phyloP scores from a whole-genome alignment of 208 protist species.

The Naegleria gruberi region DNA sequence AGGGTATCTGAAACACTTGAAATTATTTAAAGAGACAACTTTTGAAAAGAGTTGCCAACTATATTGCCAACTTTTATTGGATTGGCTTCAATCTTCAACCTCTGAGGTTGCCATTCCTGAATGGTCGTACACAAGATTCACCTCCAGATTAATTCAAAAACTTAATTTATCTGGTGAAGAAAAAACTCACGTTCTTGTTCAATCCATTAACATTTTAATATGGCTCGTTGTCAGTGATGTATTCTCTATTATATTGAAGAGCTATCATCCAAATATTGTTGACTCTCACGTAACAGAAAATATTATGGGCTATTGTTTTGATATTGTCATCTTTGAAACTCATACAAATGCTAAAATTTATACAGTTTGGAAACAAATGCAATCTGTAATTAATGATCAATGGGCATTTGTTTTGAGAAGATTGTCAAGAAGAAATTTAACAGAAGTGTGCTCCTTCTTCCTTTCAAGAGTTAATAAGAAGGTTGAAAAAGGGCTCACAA shows the following conservation, averaged over 20 bases:
- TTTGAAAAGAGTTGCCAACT: neutral
- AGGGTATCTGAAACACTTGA: neutral
- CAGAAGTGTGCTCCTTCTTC: neutral
- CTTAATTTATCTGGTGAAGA: neutral
- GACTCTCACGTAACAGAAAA: neutral
- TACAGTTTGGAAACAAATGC: neutral
- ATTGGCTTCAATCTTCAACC: neutral
- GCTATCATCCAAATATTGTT: neutral
- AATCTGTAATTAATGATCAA: neutral
- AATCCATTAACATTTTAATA: neutral
- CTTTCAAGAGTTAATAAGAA: neutral
- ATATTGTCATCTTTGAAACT: neutral
- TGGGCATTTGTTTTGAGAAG: neutral
- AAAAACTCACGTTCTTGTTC: neutral
- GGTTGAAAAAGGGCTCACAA: neutral
- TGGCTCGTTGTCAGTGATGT: neutral
- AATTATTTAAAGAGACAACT: neutral
- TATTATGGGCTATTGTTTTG: neutral
- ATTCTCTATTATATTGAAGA: neutral
- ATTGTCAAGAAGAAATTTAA: neutral
- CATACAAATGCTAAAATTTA: neutral
- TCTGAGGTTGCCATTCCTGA: neutral
- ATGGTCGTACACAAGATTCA: neutral
- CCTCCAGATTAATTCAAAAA: neutral
- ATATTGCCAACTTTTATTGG: neutral